Evolutionary conservation across 1,284 basidiomycete species (phyloP).

Genomic region (Malassezia cuniculi): DNA sequence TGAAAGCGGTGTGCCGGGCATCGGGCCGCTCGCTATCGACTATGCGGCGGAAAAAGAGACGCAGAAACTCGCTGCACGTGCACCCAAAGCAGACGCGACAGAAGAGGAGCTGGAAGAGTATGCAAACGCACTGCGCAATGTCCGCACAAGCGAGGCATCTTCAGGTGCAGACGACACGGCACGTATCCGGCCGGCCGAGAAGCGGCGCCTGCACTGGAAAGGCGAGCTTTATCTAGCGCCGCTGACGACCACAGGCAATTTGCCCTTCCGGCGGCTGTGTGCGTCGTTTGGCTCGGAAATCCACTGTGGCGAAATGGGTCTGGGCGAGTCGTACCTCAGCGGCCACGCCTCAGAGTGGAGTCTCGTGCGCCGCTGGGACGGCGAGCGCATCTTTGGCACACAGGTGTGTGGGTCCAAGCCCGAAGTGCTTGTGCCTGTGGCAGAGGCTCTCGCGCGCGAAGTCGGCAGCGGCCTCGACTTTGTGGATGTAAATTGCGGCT

Average conservation of each 20-base stretch:
- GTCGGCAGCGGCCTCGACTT: conserved; percentile 59
- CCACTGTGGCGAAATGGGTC: conserved; percentile 76
- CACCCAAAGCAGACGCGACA: conserved; percentile 2
- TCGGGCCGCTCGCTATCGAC: conserved; percentile 17
- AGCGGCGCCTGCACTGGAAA: conserved; percentile 73
- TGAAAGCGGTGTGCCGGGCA: conserved; percentile 16
- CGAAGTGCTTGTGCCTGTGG: conserved; percentile 61
- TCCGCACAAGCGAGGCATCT: conserved; percentile 1
- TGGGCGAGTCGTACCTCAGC: conserved; percentile 29
- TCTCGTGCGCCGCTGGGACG: conserved; percentile 54
- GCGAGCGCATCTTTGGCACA: conserved; percentile 77
- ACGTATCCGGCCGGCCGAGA: conserved; percentile 63
- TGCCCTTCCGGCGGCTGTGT: conserved; percentile 85
- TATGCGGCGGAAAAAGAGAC: conserved; percentile 11
- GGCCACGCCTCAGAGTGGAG: conserved; percentile 38
- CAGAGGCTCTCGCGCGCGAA: conserved; percentile 68
- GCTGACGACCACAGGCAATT: conserved; percentile 84
- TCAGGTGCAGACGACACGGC: conserved; percentile 45
- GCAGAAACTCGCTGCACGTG: conserved; percentile 52
- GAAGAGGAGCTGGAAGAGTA: conserved; percentile 28
- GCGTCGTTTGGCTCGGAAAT: conserved; percentile 79
- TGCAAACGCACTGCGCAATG: conserved; percentile 22
- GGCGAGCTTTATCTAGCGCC: conserved; percentile 80
- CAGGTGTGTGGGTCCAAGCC: conserved; percentile 54
- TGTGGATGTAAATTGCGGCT: conserved; percentile 89